A percentile compares a stretch with the other conserved stretches of the same genome.
Conservation (phyloP, 2,329 filamentous ascomycete species). For the Verticillium tricorpus region DNA sequence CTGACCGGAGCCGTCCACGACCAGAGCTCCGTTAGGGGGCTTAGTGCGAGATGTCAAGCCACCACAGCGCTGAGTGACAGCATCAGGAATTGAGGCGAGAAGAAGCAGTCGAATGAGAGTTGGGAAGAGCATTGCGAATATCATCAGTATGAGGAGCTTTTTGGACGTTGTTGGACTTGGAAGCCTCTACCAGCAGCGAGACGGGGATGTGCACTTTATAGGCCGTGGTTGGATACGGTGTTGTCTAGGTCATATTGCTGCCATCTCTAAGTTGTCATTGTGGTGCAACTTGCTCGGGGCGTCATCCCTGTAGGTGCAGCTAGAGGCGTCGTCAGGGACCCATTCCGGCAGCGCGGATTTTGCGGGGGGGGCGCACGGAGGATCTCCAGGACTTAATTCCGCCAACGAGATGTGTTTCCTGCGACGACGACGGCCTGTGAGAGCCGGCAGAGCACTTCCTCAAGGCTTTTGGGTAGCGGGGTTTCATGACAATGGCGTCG, state of each 20-base stretch:
- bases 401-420: background rate
- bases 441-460: no score
- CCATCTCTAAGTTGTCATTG: background rate
- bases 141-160: no score
- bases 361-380: background rate
- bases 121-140: no score
- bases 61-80: background rate
- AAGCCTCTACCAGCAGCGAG: no score
- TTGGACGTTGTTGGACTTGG: no score
- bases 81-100: background rate
- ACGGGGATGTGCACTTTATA: no score
- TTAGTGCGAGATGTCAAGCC: constrained; percentile 2
- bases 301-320: background rate
- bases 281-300: background rate
- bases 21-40: background rate
- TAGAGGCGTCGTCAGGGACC: background rate
- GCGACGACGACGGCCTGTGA: background rate
- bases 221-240: no score
- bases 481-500: no score
- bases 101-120: background rate
- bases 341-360: background rate
- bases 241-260: no score
- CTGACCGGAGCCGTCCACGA: constrained; percentile 8
- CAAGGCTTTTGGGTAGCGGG: no score
- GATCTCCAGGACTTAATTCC: background rate